Conservation (phyloP, 1,284 basidiomycete species). For the Pseudozyma sp. region DNA sequence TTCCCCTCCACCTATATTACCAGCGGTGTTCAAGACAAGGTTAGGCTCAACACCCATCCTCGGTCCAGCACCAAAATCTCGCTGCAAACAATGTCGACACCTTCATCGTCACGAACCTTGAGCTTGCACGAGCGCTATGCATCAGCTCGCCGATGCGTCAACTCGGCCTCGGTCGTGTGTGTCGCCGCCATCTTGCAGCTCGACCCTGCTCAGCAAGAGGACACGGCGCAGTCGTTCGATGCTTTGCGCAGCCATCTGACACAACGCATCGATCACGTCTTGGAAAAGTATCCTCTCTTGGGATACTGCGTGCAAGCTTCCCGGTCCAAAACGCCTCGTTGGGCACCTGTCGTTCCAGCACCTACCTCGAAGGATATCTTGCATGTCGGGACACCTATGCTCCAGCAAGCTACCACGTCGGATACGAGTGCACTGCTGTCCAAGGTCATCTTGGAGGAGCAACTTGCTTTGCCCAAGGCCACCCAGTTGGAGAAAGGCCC, state of each 20-base stretch:
- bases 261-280: slow-evolving; percentile 6
- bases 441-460: slow-evolving; percentile 2
- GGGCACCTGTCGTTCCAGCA: slow-evolving; percentile 3
- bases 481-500: slow-evolving; percentile 10
- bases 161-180: slow-evolving; percentile 19
- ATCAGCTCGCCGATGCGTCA: slow-evolving; percentile 20
- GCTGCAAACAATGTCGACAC: slow-evolving; percentile 10
- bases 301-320: slow-evolving; percentile 13
- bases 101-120: slow-evolving; percentile 6
- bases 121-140: slow-evolving; percentile 36
- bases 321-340: slow-evolving; percentile 14
- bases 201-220: neutral
- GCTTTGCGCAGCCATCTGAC: slow-evolving; percentile 5
- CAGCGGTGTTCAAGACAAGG: neutral
- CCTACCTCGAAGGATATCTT: slow-evolving; percentile 24
- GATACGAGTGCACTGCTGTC: slow-evolving; percentile 1
- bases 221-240: neutral
- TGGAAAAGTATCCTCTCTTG: slow-evolving; percentile 21
- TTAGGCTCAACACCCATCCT: neutral
- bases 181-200: slow-evolving; percentile 28
- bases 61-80: neutral
- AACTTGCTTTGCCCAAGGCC: neutral
- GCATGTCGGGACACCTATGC: neutral
- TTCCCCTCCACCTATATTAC: too few species aligned
- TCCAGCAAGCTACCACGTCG: neutral